phyloP scores from a whole-genome alignment of 169 alveolate genomes.

The Babesia sp. region DNA sequence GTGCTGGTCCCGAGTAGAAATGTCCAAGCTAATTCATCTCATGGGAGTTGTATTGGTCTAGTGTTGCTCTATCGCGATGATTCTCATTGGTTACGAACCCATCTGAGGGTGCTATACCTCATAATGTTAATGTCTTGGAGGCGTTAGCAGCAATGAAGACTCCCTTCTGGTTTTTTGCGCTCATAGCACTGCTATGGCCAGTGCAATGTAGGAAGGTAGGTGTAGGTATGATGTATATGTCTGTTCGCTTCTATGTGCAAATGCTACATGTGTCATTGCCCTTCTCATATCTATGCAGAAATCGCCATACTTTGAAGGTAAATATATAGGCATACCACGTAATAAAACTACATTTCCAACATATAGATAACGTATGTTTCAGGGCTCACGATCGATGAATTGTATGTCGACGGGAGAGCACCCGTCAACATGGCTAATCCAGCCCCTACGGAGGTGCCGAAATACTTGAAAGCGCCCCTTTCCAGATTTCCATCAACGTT shows the following conservation, averaged over 20 bases:
- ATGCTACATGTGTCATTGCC: not conserved
- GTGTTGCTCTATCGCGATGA: no score
- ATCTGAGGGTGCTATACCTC: no score
- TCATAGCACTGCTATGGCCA: conserved; percentile 11
- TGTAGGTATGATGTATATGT: not conserved
- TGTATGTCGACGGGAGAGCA: not conserved
- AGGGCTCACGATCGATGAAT: not conserved
- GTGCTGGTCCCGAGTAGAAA: no score
- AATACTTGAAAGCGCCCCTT: not conserved
- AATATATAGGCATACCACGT: not conserved
- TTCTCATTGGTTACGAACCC: no score
- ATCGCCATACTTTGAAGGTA: not conserved
- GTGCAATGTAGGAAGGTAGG: conserved; percentile 2
- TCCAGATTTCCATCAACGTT: not conserved
- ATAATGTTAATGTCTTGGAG: conserved; percentile 1
- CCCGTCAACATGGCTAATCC: not conserved
- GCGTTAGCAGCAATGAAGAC: not conserved
- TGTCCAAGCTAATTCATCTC: no score
- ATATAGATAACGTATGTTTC: not conserved
- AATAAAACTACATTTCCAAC: not conserved
- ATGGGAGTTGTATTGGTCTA: no score
- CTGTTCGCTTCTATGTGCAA: not conserved
- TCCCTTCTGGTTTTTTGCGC: not conserved
- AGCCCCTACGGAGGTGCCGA: not conserved
- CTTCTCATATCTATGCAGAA: not conserved